phyloP scores from a whole-genome alignment of 2,329 filamentous ascomycete species.

The Calonectria pteridis region DNA sequence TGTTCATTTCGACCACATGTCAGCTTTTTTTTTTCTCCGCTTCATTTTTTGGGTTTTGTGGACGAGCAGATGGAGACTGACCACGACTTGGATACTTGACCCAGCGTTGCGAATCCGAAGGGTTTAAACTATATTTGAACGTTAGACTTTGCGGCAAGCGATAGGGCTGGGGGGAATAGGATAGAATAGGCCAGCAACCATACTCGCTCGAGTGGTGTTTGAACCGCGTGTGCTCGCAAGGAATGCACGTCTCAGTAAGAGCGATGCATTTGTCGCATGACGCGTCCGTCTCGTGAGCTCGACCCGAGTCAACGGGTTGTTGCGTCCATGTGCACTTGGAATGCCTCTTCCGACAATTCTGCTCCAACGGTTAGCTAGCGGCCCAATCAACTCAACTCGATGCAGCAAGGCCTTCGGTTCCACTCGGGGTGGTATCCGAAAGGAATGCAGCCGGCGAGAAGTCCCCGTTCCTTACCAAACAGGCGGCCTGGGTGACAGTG shows the following conservation, averaged over 20 bases:
- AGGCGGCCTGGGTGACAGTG: slow-evolving; percentile 14
- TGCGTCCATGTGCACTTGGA: slow-evolving; percentile 26
- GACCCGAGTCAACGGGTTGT: not conserved
- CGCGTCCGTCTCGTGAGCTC: slow-evolving; percentile 24
- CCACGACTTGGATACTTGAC: slow-evolving; percentile 29
- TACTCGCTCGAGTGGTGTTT: slow-evolving; percentile 30
- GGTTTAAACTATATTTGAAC: slow-evolving; percentile 4
- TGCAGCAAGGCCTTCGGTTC: too few relatives aligned
- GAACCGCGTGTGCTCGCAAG: slow-evolving; percentile 30
- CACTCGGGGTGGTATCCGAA: not conserved
- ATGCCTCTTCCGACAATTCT: slow-evolving; percentile 30
- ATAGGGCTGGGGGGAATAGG: not conserved
- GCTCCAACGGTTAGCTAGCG: not conserved
- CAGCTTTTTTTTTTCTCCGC: not conserved
- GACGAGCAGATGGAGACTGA: not conserved
- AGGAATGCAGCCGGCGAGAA: not conserved
- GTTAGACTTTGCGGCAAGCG: not conserved
- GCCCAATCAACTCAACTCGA: not conserved
- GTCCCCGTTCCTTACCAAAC: slow-evolving; percentile 18
- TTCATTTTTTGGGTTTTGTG: not conserved
- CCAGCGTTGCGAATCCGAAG: slow-evolving; percentile 25
- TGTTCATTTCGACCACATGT: slow-evolving; percentile 1
- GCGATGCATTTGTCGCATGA: slow-evolving; percentile 27
- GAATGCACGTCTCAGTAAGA: slow-evolving; percentile 28
- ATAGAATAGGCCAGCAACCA: not conserved